Evolutionary conservation across 805 yeast species (phyloP), one percentile per base, ranked within the genome.

Genomic region (Myxozyma sirexii): DNA sequence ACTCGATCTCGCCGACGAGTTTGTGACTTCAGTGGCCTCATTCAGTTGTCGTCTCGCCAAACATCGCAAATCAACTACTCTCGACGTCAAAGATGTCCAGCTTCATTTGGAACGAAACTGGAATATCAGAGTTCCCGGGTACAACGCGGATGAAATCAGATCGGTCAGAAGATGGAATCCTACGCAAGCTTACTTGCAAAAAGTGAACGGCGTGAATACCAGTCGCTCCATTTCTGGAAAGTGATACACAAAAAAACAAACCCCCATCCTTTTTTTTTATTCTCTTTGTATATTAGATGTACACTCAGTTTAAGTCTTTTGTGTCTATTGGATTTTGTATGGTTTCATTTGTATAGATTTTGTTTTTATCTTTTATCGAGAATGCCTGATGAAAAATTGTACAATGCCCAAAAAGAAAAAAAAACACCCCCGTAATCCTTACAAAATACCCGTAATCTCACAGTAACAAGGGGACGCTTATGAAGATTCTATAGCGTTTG

Each of bases 21-120:
- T 94, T 71, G 94, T 94, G 15, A 82, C 88, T 6, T 86, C 89
- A 49, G 97, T 96, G 1, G 91, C 97, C 0, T 80, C 90, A 1
- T 94, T 94, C 77, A 97, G 98, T 0, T 93, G 98, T 71, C 82
- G 96, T 56, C 79, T 94, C 65, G 98, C 99, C 23, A 94, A 94
- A 72, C 97, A 93, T 71, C 82, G 99, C 67, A 90, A 89, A 70
- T 84, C 90, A 5, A 97, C 93, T 61, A 82, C 87, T 38, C 77
- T 94, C 26, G 98, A 93, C 66, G 90, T 88, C 15, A 84, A 85
- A 67, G 99, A 94, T 72, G 82, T 96, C 53, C 98, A 94, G 73
- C 75, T 94, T 57, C 97, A 94, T 72, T 78, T 94, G 68, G 97
- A 91, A 67, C 80, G 87, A 69, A 89, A 92, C 73, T 93, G 97